Percentiles rank a stretch among this genome's conserved stretches.
These are phyloP conservation scores for Flaveria brownii DNA, from an alignment of 129 eudicot genomes.

Conservation along the genomic window DNA sequence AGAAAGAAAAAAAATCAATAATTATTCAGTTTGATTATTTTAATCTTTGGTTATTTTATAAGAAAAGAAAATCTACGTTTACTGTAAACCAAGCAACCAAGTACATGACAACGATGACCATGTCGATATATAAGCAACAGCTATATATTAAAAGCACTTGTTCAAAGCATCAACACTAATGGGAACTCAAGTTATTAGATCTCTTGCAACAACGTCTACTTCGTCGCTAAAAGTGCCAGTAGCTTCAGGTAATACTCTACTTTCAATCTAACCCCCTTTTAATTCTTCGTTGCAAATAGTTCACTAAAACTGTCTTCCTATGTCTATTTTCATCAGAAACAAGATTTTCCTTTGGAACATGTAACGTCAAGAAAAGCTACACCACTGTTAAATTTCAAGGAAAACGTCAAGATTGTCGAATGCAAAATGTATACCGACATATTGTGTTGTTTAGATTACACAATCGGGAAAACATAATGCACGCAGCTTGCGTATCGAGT, in stretches of 20 bases:
- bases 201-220: neutral
- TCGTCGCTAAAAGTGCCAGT: constrained; percentile 1
- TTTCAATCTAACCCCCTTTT: no score
- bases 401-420: neutral
- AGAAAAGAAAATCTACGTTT: neutral
- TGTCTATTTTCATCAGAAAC: constrained; percentile 2
- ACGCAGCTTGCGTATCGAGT: neutral
- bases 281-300: neutral
- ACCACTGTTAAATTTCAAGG: neutral
- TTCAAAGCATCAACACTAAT: constrained; percentile 3
- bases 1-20: neutral
- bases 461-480: neutral
- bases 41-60: neutral
- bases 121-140: neutral
- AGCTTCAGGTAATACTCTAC: constrained; percentile 12
- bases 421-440: neutral
- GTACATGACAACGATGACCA: neutral
- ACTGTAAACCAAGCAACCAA: constrained; percentile 15
- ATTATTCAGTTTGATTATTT: neutral
- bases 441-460: constrained; percentile 1
- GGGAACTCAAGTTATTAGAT: constrained; percentile 16
- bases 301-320: neutral
- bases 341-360: constrained; percentile 1
- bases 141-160: neutral
- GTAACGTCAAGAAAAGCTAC: constrained; percentile 12